Evolutionary conservation across 2,329 filamentous ascomycete genomes (phyloP), one percentile per base, ranked within the genome.

Genomic region (Aureobasidium namibiae): DNA sequence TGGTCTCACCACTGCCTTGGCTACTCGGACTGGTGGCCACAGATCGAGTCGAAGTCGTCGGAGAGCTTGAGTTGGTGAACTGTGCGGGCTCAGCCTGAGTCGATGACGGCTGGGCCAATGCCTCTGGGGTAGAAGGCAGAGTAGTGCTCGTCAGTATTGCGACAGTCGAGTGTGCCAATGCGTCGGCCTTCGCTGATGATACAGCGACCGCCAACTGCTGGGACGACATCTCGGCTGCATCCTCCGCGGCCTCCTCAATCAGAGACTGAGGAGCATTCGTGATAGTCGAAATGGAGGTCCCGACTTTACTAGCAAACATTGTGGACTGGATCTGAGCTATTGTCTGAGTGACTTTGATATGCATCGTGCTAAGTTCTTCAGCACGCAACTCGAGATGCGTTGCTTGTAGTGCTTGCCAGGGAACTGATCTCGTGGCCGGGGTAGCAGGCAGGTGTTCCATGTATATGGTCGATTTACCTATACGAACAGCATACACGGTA

Each of bases 341-440:
- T 13, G 53, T 56, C n/a, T 38, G 39, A 10, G 53, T 56, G 31
- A 46, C 42, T 24, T 56, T 46, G 41, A 56, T 41, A n/a, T 46
- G 53, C 33, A 45, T 56, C 10, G 53, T 56, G 10, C 53, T 56
- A 9, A 41, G 23, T 18, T 10, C 53, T 21, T 53, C 49, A 1
- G 49, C 38, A 5, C 53, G 53, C 21, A 46, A 5, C 5, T 56
- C 53, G 6, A 56, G 41, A 38, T 46, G 41, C 4, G 26, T 1
- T 13, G 53, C 21, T 5, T 34, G 23, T 38, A 44, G 21, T 45
- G 42, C 39, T 38, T 56, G 42, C 41, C 24, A 45, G 9, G 39
- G 41, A 21, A 24, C n/a, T 14, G 41, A 45, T 31, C 18, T 29
- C 10, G 23, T 26, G 13, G 21, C 46, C 41, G 38, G 16, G 0